Conservation (phyloP, 352 stramenopile genomes). For the Globisporangium polare region DNA sequence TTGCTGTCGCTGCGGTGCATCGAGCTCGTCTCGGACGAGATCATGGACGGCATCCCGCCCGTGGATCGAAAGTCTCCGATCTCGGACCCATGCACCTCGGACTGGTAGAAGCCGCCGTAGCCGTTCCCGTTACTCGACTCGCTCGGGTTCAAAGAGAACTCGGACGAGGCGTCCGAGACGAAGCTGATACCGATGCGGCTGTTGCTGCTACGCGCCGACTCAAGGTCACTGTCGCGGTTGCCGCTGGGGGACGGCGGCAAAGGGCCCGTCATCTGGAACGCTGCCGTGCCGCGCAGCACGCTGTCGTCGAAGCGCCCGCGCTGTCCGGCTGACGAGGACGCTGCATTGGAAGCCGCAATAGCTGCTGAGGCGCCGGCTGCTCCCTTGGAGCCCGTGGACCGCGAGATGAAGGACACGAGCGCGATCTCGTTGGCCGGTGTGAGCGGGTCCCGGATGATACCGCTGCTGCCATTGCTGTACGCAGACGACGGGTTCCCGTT, state of each 20-base stretch:
- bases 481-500: constrained; percentile 9
- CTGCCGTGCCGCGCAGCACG: constrained; percentile 11
- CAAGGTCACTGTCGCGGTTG: constrained; percentile 5
- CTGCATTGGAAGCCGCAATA: background rate
- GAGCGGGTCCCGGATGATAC: constrained; percentile 23
- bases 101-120: constrained; percentile 5
- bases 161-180: constrained; percentile 6
- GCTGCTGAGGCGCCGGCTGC: background rate
- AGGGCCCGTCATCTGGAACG: constrained; percentile 13
- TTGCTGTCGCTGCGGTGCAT: constrained; percentile 29
- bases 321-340: constrained; percentile 9
- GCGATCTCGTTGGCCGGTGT: constrained; percentile 34
- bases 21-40: background rate
- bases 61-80: constrained; percentile 25
- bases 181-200: constrained; percentile 12
- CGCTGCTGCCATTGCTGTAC: constrained; percentile 13
- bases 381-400: background rate
- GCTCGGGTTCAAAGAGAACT: constrained; percentile 1
- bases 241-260: constrained; percentile 8
- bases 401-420: constrained; percentile 18
- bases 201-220: constrained; percentile 7
- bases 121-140: background rate
- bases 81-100: constrained; percentile 6
- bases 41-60: constrained; percentile 7
- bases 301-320: constrained; percentile 16